phyloP scores from a whole-genome alignment of 352 stramenopile genomes.

The Pythium volutum region DNA sequence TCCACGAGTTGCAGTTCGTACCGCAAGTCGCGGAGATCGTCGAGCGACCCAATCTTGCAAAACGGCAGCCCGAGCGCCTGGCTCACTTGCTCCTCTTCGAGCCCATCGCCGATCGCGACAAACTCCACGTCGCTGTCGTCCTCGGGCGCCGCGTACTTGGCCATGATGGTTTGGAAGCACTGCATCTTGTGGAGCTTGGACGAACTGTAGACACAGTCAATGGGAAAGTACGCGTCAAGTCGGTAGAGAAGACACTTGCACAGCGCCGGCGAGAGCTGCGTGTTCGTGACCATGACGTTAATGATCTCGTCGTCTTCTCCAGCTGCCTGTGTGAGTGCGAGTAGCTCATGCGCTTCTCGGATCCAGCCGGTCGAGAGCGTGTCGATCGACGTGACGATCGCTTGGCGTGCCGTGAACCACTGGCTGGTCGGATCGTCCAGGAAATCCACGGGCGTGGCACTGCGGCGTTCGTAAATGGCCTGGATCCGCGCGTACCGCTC shows the following conservation, averaged over 20 bases:
- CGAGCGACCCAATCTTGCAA: slow-evolving; percentile 65
- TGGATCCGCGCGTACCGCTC: slow-evolving; percentile 66
- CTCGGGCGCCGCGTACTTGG: slow-evolving; percentile 32
- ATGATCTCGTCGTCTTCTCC: slow-evolving; percentile 45
- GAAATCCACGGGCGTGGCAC: slow-evolving; percentile 47
- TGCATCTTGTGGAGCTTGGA: slow-evolving; percentile 72
- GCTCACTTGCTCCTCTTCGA: slow-evolving; percentile 78
- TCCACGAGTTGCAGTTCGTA: slow-evolving; percentile 54
- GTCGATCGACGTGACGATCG: slow-evolving; percentile 71
- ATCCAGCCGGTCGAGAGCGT: slow-evolving; percentile 70
- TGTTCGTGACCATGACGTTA: slow-evolving; percentile 84
- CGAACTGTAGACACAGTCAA: slow-evolving; percentile 75
- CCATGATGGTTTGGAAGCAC: slow-evolving; percentile 76
- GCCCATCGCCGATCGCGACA: slow-evolving; percentile 69
- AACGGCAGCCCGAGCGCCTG: slow-evolving; percentile 63
- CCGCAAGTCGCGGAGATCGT: slow-evolving; percentile 58
- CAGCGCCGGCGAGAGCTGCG: slow-evolving; percentile 70
- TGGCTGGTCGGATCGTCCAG: slow-evolving; percentile 57
- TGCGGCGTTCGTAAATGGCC: slow-evolving; percentile 72
- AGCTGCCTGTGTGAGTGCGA: slow-evolving; percentile 39
- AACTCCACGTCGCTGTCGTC: slow-evolving; percentile 45
- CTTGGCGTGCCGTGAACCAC: slow-evolving; percentile 65
- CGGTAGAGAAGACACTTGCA: slow-evolving; percentile 86
- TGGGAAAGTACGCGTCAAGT: slow-evolving; percentile 70
- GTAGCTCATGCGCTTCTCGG: slow-evolving; percentile 50